Conservation (phyloP, 768 basidiomycete genomes). For the Wakefieldia striispora region DNA sequence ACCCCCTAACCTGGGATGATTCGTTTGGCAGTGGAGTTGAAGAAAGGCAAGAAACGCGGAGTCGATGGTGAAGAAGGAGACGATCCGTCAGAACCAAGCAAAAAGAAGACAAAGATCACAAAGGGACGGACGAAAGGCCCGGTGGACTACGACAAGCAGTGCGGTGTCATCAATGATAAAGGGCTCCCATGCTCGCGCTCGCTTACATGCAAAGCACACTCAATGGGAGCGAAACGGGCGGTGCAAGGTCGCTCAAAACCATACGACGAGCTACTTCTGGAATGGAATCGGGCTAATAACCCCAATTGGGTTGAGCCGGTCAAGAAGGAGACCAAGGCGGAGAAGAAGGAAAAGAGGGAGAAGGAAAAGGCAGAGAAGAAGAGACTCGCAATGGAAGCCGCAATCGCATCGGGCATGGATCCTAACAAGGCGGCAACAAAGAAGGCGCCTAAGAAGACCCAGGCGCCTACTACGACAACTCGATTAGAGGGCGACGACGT, state of each 20-base stretch:
- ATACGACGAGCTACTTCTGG: conserved; percentile 86
- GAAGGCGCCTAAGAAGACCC: conserved; percentile 65
- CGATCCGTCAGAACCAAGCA: conserved; percentile 62
- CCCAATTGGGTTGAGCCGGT: conserved; percentile 88
- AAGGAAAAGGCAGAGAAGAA: conserved; percentile 83
- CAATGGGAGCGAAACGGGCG: conserved; percentile 93
- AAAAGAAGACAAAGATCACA: conserved; percentile 80
- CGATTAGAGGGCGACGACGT: conserved; percentile 58
- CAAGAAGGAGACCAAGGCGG: conserved; percentile 81
- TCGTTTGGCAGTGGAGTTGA: conserved; percentile 32
- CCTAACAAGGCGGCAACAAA: conserved; percentile 45
- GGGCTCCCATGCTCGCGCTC: conserved; percentile 89
- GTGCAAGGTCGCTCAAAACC: conserved; percentile 80
- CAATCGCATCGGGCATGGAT: conserved; percentile 58
- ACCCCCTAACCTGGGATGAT: not conserved
- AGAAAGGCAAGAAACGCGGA: conserved; percentile 78
- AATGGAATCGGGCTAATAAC: conserved; percentile 88
- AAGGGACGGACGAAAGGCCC: conserved; percentile 84
- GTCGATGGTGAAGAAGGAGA: conserved; percentile 68
- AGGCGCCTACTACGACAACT: conserved; percentile 48
- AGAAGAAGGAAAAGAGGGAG: conserved; percentile 83
- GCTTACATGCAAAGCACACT: conserved; percentile 96
- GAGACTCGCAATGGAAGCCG: conserved; percentile 64
- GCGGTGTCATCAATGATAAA: conserved; percentile 97
- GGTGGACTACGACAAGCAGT: conserved; percentile 88